Evolutionary conservation across 2,329 filamentous ascomycete species (phyloP).

Genomic region (Lachnellula suecica): DNA sequence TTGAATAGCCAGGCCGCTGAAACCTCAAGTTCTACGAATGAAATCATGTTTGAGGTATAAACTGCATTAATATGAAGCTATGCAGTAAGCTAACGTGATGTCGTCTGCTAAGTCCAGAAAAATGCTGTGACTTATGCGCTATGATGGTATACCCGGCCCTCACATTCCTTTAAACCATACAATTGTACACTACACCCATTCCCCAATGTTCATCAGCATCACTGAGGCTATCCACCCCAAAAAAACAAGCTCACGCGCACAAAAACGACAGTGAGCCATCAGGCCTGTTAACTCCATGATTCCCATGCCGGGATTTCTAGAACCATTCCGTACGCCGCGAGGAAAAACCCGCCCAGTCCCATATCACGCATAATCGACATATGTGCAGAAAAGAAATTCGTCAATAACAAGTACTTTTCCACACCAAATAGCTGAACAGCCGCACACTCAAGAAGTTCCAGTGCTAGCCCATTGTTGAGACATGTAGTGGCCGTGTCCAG

Average conservation of each 20-base stretch:
- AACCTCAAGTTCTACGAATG: neutral
- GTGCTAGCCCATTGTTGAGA: constrained; percentile 30
- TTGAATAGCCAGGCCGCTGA: neutral
- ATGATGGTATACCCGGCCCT: neutral
- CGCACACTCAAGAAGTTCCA: constrained; percentile 17
- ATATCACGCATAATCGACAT: neutral
- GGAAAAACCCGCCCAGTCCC: neutral
- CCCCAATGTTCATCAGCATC: neutral
- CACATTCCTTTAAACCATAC: constrained; percentile 6
- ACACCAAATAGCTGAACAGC: neutral
- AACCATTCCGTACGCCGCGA: neutral
- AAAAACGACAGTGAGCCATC: neutral
- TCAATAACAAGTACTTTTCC: neutral
- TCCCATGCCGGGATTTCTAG: neutral
- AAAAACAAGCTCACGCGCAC: neutral
- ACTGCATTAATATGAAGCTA: neutral
- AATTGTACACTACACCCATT: constrained; percentile 4
- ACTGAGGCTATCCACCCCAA: neutral
- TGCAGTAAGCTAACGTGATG: neutral
- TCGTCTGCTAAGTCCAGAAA: neutral
- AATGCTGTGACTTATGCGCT: neutral
- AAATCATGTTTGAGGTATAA: neutral
- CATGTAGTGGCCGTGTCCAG: constrained; percentile 31
- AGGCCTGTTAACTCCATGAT: neutral
- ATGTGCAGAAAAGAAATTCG: constrained; percentile 5